Evolutionary conservation across 1,284 basidiomycete genomes (phyloP).

Genomic region (Moesziomyces parantarcticus): DNA sequence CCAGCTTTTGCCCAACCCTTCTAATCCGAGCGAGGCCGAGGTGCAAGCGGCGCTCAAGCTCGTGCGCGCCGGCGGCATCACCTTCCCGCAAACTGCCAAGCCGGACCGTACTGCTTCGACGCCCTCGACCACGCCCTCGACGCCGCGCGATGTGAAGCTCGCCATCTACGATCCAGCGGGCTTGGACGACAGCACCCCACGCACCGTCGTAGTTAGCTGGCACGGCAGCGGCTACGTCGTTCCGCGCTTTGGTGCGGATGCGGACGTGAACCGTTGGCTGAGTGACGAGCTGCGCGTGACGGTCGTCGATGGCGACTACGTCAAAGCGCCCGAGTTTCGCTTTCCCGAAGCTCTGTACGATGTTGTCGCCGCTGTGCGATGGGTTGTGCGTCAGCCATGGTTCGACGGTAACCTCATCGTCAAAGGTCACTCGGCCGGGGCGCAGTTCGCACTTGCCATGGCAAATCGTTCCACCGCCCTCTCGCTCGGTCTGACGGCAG

Average conservation of each 20-base stretch:
- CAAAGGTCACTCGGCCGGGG: conserved; percentile 35
- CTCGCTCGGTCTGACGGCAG: conserved; percentile 15
- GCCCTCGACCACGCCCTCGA: conserved; percentile 8
- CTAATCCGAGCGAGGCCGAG: conserved; percentile 17
- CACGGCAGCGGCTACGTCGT: conserved; percentile 38
- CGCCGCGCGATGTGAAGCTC: conserved; percentile 19
- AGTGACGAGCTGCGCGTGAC: conserved; percentile 19
- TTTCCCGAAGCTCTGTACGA: conserved; percentile 38
- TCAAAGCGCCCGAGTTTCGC: conserved; percentile 36
- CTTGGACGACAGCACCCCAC: background rate
- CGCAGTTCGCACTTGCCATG: conserved; percentile 23
- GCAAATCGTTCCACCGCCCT: conserved; percentile 12
- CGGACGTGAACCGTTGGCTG: conserved; percentile 26
- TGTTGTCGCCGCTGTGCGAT: conserved; percentile 26
- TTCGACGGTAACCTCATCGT: conserved; percentile 35
- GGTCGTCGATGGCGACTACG: conserved; percentile 40
- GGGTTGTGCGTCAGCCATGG: conserved; percentile 30
- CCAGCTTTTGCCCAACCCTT: conserved; percentile 26
- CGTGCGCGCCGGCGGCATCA: conserved; percentile 24
- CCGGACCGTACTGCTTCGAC: conserved; percentile 17
- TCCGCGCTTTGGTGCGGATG: conserved; percentile 31
- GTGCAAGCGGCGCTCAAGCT: conserved; percentile 24
- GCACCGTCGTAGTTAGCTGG: conserved; percentile 42
- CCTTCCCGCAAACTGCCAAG: conserved; percentile 16
- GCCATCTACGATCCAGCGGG: conserved; percentile 19